phyloP scores from a whole-genome alignment of 2,329 filamentous ascomycete genomes.

The Xylariaceae sp. region DNA sequence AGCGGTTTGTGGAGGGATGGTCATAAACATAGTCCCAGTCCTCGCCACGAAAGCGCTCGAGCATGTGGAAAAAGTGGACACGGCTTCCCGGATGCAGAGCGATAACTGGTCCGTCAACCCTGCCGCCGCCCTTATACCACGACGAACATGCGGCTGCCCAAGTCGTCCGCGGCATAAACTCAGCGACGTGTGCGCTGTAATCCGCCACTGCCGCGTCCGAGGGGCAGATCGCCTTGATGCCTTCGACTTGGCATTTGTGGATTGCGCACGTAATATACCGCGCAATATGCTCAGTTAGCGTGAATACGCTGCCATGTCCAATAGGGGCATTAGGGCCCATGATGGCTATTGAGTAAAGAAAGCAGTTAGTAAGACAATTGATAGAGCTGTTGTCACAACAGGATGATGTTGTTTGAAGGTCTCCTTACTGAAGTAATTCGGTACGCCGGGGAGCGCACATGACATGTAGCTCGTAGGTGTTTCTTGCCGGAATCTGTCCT shows the following conservation, averaged over 20 bases:
- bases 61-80: slow-evolving; percentile 51
- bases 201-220: slow-evolving; percentile 46
- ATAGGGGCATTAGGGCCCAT: slow-evolving; percentile 51
- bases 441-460: slow-evolving; percentile 47
- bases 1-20: slow-evolving; percentile 40
- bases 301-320: slow-evolving; percentile 48
- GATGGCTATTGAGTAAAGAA: slow-evolving; percentile 37
- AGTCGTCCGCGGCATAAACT: slow-evolving; percentile 51
- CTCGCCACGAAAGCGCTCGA: slow-evolving; percentile 47
- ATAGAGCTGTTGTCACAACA: not conserved
- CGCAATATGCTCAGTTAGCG: slow-evolving; percentile 49
- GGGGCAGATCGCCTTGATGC: slow-evolving; percentile 45
- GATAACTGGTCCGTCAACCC: slow-evolving; percentile 42
- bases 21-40: slow-evolving; percentile 51
- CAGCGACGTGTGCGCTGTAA: slow-evolving; percentile 46
- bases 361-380: not conserved
- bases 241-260: slow-evolving; percentile 47
- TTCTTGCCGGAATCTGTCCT: slow-evolving; percentile 43
- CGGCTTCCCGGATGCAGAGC: slow-evolving; percentile 50
- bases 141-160: slow-evolving; percentile 47
- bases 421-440: slow-evolving; percentile 52
- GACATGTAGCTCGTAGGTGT: slow-evolving; percentile 51
- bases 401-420: not conserved
- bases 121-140: slow-evolving; percentile 50
- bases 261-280: slow-evolving; percentile 48